Base-by-base conservation (phyloP, 1,284 basidiomycete species). In the Moesziomyces aphidis region DNA sequence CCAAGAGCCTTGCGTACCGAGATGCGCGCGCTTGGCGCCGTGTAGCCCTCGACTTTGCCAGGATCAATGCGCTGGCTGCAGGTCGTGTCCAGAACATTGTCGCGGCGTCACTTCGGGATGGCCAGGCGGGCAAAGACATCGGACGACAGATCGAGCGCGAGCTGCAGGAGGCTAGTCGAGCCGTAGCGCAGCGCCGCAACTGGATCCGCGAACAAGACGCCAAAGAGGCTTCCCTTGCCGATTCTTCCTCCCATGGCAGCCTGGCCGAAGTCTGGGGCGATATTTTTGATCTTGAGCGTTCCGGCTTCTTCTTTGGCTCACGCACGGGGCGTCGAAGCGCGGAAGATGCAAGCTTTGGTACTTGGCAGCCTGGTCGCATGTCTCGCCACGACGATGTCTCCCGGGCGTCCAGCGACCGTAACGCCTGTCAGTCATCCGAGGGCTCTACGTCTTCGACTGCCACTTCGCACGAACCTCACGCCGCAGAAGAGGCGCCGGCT, bases 1-100 rank as follows among this genome's bases (percentile, higher is more conserved):
- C 64, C 46, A 74, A 65, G 44, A 65, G 59, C 45, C 53, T 69
- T 1, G 72, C 62, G 7, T 66, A 65, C 47, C 55, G 66, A 2
- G 62, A 74, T 13, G 72, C 72, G 7, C 59, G 59, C 13, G 72
- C 72, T n/a, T 74, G 72, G 72, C 62, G 72, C 10, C 63, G 59
- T n/a, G 72, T 74, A 13, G 72, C 72, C 9, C 59, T 74, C 24
- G 62, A 69, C 46, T 64, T 74, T 34, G 72, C 72, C 52, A 65
- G 48, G 17, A 65, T 74, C 55, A 74, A 74, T 49, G 72, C 72
- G 2, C 55, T 69, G 6, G 63, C 72, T 8, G 61, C 62, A 23
- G 60, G 66, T 22, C 61, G 58, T 8, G 62, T 69, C 0, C 59
- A 74, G 50, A 61, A 65, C 26, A 49, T 74, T 10, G 59, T 69